Conservation (phyloP, 2,329 filamentous ascomycete species). For the Botrytis galanthina region DNA sequence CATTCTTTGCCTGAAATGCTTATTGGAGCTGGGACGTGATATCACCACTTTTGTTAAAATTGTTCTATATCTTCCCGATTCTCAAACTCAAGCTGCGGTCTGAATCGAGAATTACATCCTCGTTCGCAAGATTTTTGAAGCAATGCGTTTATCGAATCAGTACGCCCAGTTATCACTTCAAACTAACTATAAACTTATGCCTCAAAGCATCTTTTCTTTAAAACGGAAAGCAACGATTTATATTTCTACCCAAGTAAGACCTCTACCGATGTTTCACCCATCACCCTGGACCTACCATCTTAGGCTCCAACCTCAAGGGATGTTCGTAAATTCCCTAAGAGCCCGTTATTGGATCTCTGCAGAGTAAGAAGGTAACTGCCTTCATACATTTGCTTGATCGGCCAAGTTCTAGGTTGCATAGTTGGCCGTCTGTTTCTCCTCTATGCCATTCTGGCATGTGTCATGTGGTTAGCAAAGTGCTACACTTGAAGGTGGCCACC, state of each 20-base stretch:
- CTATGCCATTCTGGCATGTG: background rate
- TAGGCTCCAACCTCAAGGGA: background rate
- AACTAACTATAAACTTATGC: background rate
- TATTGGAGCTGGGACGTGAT: background rate
- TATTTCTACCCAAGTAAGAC: background rate
- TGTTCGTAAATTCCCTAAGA: background rate
- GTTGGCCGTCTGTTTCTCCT: background rate
- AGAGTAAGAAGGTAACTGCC: background rate
- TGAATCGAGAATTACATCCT: background rate
- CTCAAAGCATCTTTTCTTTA: background rate
- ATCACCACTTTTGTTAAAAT: background rate
- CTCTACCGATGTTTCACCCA: background rate
- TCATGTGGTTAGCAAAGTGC: background rate
- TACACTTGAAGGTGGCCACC: background rate
- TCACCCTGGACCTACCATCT: background rate
- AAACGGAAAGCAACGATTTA: background rate
- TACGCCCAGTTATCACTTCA: background rate
- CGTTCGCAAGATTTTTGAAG: background rate
- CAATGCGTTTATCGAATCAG: background rate
- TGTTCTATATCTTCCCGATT: background rate
- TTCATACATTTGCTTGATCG: background rate
- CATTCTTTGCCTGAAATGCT: background rate
- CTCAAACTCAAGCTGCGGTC: background rate
- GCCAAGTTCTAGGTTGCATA: background rate
- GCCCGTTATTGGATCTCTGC: background rate